Evolutionary conservation across 129 eudicot species (phyloP), one percentile per base, ranked within the genome.

Genomic region (Chrysanthemum lavandulifolium): DNA sequence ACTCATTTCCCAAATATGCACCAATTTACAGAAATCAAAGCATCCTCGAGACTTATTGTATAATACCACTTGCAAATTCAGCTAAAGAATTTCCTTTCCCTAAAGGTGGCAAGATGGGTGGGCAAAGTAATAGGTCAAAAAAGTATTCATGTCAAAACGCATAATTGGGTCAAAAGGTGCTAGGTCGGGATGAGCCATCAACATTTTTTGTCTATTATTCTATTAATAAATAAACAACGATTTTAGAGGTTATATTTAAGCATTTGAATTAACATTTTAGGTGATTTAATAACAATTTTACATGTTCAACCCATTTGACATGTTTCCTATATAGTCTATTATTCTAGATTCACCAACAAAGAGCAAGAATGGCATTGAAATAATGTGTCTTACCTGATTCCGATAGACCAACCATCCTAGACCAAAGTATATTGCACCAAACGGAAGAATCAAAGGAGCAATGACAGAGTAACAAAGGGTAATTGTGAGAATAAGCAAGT

Each of bases 331-430:
- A 18, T 3, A 58, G 29, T 27, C 19, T 21, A 23, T 19, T 12
- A 2, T 13, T 27, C 29, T 27, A 29, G 16, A 61, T 10, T 61
- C 5, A 12, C 66, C 13, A 23, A 27, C 9, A 19, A 36, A 23
- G 31, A 27, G 31, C 10, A 23, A 16, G 14, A 36, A 16, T 64
- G 29, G 14, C 5, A 15, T 15, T 12, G 52, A 64, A 64, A 64
- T 0, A 2, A 40, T 6, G 13, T 0, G 50, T 67, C 13, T 68
- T 64, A 90, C 99, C 99, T 95, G 97, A 82, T 95, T 95, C 11
- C 97, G 82, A 13, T 83, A 87, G 70, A 95, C 72, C 0, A 95
- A 91, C 99, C 99, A 95, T 71, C 97, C 99, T 62, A 95, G 69
- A 57, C 89, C 99, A 18, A 95, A 95, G 87, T 95, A 95, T 12